Base-by-base conservation (phyloP, 1,284 basidiomycete species). In the Malassezia psittaci region DNA sequence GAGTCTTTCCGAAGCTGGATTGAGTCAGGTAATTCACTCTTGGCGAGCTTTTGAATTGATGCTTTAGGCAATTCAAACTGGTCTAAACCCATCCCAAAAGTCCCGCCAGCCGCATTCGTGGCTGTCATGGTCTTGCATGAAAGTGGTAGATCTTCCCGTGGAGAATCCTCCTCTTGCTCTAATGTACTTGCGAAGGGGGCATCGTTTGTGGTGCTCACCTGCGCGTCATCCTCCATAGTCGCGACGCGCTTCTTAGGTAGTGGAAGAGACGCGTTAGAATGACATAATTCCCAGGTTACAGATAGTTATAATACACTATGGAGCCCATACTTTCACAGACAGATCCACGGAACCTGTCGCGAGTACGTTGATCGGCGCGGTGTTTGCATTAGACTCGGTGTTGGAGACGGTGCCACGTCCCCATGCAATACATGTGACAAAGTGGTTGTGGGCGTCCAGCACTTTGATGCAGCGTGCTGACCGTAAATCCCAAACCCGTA, bases 401-500 rank as follows among this genome's bases (percentile, higher is more conserved):
- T 36, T 33, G 6, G 44, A 61, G 16, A 64, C 66, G 1, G 60
- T 61, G 11, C 67, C 68, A 8, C 64, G 61, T 2, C 71, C 72
- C 72, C 72, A 74, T 5, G 72, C 66, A 36, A 74, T 48, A 34
- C 58, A 58, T 6, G 72, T 74, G 15, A 89, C 84, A 68, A 93
- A 91, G 69, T 89, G 88, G 3, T 80, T 81, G 73, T 91, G 89
- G 1, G 87, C 88, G 60, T 90, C 87, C 43, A 91, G 80, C 38
- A 83, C 86, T 77, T 87, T 88, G 63, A 83, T 79, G 68, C 87
- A 87, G 58, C 88, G 81, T 1, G 87, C 85, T 3, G 84, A 86
- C 36, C 81, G 79, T 37, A 93, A 78, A 63, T 93, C 89, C 89
- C 89, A 93, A 13, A 90, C 80, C 9, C 87, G 83, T 67, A 91